Conservation (phyloP, 371 early-diverging fungal species). For the Entomophthora muscae region DNA sequence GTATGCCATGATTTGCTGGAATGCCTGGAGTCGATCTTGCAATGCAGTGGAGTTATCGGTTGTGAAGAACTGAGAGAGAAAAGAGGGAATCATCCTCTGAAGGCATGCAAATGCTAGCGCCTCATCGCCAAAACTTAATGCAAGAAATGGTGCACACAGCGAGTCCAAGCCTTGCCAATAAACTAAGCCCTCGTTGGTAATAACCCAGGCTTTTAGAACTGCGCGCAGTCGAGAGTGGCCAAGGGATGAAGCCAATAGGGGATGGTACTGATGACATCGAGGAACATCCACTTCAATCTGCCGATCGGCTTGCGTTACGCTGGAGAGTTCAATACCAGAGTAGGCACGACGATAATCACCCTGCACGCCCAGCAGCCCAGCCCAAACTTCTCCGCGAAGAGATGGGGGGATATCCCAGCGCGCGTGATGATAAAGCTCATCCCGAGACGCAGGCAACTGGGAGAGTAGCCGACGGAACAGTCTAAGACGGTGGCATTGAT, state of each 20-base stretch:
- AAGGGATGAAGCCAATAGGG: conserved; percentile 39
- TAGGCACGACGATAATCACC: conserved; percentile 40
- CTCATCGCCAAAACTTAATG: conserved; percentile 53
- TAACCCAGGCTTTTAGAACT: conserved; percentile 48
- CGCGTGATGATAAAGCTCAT: conserved; percentile 47
- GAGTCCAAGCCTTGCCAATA: conserved; percentile 86
- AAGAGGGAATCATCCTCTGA: conserved; percentile 40
- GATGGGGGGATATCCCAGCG: conserved; percentile 55
- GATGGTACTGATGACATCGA: conserved; percentile 71
- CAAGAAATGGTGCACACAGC: conserved; percentile 54
- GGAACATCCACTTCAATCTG: conserved; percentile 53
- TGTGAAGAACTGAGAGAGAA: conserved; percentile 44
- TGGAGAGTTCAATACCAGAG: conserved; percentile 33
- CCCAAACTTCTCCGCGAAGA: conserved; percentile 59
- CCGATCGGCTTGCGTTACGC: conserved; percentile 25
- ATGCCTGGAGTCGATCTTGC: conserved; percentile 40
- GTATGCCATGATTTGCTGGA: conserved; percentile 40
- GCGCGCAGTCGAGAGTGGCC: conserved; percentile 54
- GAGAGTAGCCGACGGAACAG: conserved; percentile 39
- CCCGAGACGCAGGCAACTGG: conserved; percentile 45
- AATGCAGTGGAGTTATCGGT: conserved; percentile 47
- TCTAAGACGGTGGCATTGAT: conserved; percentile 40
- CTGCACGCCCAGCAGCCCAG: conserved; percentile 44
- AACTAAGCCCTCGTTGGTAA: conserved; percentile 36
- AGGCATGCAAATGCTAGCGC: conserved; percentile 48